Percentiles rank a stretch among this genome's conserved stretches.
Conservation (phyloP, 805 yeast genomes). For the Kodamaea hsintzibuensis region DNA sequence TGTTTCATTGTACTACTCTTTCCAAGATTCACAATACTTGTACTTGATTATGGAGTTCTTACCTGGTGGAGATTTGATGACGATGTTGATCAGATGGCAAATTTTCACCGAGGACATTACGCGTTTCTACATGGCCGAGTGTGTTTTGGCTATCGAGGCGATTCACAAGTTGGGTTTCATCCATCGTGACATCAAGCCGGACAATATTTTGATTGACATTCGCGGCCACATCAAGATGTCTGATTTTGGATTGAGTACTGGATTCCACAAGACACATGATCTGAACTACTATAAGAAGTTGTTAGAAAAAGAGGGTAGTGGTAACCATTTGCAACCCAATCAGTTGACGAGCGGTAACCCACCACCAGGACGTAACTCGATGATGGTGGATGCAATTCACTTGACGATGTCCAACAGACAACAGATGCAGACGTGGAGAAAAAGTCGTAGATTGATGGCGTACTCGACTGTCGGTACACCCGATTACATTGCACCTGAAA, state of each 20-base stretch:
- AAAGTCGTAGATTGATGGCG: slow-evolving; percentile 88
- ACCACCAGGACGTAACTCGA: slow-evolving; percentile 62
- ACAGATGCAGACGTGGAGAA: slow-evolving; percentile 95
- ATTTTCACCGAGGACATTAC: slow-evolving; percentile 91
- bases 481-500: slow-evolving; percentile 94
- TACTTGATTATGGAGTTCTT: slow-evolving; percentile 36
- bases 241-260: slow-evolving; percentile 83
- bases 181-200: slow-evolving; percentile 97
- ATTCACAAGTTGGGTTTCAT: slow-evolving; percentile 91
- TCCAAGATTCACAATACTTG: slow-evolving; percentile 74
- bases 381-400: slow-evolving; percentile 92
- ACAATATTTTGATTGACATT: slow-evolving; percentile 85
- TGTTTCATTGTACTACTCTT: slow-evolving; percentile 76
- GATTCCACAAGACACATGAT: slow-evolving; percentile 92
- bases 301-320: slow-evolving; percentile 60
- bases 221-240: slow-evolving; percentile 67
- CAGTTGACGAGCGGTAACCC: slow-evolving; percentile 23
- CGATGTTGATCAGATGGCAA: slow-evolving; percentile 94
- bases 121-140: slow-evolving; percentile 92
- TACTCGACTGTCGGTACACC: slow-evolving; percentile 97
- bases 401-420: slow-evolving; percentile 93
- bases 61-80: slow-evolving; percentile 90
- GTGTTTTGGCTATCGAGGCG: slow-evolving; percentile 93
- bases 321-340: slow-evolving; percentile 19
- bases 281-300: slow-evolving; percentile 81